These are phyloP conservation scores for Obba rivulosa DNA, from an alignment of 768 basidiomycete genomes.

Conservation along the genomic window DNA sequence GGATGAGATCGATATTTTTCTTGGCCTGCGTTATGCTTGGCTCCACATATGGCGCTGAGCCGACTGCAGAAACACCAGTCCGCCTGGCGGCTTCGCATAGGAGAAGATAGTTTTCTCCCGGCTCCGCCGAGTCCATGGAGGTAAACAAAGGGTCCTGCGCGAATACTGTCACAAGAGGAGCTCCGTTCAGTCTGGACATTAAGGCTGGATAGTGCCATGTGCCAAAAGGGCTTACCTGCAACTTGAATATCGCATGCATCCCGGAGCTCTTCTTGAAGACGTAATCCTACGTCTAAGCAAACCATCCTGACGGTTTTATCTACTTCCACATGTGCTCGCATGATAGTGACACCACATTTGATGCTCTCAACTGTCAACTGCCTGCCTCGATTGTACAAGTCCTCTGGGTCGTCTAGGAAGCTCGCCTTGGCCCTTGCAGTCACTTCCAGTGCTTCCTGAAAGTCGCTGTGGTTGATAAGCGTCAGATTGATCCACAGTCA, in stretches of 20 bases:
- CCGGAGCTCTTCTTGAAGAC: constrained; percentile 39
- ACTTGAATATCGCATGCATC: constrained; percentile 52
- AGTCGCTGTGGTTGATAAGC: constrained; percentile 34
- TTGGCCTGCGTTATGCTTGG: constrained; percentile 40
- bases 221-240: constrained; percentile 34
- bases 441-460: constrained; percentile 48
- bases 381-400: constrained; percentile 47
- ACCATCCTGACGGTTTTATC: constrained; percentile 46
- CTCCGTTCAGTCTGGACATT: not conserved
- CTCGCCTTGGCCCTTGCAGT: constrained; percentile 46
- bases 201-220: not conserved
- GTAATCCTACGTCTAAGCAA: constrained; percentile 50
- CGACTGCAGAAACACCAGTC: constrained; percentile 44
- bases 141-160: constrained; percentile 55
- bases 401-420: constrained; percentile 38
- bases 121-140: constrained; percentile 25
- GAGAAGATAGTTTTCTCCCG: constrained; percentile 41
- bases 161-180: constrained; percentile 36
- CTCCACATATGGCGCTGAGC: constrained; percentile 66
- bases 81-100: constrained; percentile 37
- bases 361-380: constrained; percentile 53
- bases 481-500: constrained; percentile 5
- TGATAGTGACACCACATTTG: constrained; percentile 55
- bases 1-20: constrained; percentile 47
- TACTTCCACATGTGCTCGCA: constrained; percentile 67